Evolutionary conservation across 495 filamentous ascomycete species (phyloP), one percentile per base, ranked within the genome.

Genomic region (Penicillium tannophilum): DNA sequence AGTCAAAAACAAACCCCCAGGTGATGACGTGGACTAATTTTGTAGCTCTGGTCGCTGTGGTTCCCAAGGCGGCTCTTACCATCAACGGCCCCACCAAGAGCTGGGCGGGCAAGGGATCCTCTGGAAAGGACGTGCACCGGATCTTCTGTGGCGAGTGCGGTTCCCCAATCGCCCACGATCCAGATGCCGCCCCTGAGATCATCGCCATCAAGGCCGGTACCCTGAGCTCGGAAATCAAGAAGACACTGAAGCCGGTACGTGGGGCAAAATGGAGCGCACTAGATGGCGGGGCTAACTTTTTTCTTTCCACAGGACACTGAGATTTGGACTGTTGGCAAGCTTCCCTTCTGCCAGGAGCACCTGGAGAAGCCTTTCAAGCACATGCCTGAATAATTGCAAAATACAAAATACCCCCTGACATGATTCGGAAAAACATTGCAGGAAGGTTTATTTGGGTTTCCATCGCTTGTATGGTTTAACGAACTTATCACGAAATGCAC

Each of bases 121-220:
- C 83, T 4, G 86, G 86, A 64, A 75, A 82, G 43, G 65, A 76
- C 52, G 86, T 88, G 44, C 83, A 84, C 77, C 86, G 86, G 48
- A 72, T 86, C 72, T 89, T 88, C 81, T 89, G 86, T 80, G 74
- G 72, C 53, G 84, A 87, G 63, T 89, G 86, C 72, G 86, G 86
- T 53, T 87, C 84, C 5, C 85, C 85, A 54, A 87, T 89, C 65
- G 85, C 85, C 42, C 86, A 89, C 67, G 85, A 87, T 66, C 86
- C 86, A 14, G 85, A 88, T 48, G 84, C 80, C 14, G 86, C 86
- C 17, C 86, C 86, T 35, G 76, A 80, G 54, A 88, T 89, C 72
- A 87, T 88, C 63, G 86, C 85, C 47, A 69, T 89, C 62, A 89
- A 89, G 81, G 86, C 81, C 23, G 86, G 86, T 46, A 82, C 80